These are phyloP conservation scores for Tricholoma hemisulphureum DNA, from an alignment of 768 basidiomycete species.

Conservation along the genomic window DNA sequence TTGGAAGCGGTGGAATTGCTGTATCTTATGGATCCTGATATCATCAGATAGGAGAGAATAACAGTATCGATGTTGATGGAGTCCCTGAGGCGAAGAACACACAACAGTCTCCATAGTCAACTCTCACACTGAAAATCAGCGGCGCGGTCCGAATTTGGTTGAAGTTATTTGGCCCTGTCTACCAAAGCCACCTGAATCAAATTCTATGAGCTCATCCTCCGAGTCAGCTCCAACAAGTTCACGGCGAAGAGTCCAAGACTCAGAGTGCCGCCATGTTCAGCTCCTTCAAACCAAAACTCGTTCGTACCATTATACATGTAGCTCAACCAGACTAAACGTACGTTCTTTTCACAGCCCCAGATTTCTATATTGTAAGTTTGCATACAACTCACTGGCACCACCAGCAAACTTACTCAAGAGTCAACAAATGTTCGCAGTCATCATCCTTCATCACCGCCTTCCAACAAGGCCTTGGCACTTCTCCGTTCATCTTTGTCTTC, in stretches of 20 bases:
- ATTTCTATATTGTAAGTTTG: slow-evolving; percentile 64
- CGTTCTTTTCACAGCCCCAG: slow-evolving; percentile 46
- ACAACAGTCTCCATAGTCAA: background rate
- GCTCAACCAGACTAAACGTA: background rate
- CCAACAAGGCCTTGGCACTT: slow-evolving; percentile 56
- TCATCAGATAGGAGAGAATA: slow-evolving; percentile 3
- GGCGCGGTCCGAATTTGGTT: background rate
- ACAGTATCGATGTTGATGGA: background rate
- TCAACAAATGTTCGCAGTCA: slow-evolving; percentile 45
- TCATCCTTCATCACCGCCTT: slow-evolving; percentile 62
- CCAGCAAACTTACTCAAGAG: too few species aligned
- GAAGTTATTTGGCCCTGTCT: background rate
- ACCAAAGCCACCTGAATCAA: background rate
- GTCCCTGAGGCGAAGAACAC: background rate
- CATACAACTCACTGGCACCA: background rate
- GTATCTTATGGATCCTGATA: slow-evolving; percentile 10
- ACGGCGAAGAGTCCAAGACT: too few species aligned
- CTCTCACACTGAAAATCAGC: background rate
- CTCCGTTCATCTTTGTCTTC: slow-evolving; percentile 56
- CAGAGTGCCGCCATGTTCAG: slow-evolving; percentile 41
- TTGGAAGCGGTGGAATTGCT: slow-evolving; percentile 1
- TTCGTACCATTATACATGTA: slow-evolving; percentile 15
- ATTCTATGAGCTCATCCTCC: too few species aligned
- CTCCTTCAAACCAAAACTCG: slow-evolving; percentile 36
- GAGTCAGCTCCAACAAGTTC: background rate